Conservation (phyloP, 495 filamentous ascomycete genomes). For the Tuber umbilicatum region DNA sequence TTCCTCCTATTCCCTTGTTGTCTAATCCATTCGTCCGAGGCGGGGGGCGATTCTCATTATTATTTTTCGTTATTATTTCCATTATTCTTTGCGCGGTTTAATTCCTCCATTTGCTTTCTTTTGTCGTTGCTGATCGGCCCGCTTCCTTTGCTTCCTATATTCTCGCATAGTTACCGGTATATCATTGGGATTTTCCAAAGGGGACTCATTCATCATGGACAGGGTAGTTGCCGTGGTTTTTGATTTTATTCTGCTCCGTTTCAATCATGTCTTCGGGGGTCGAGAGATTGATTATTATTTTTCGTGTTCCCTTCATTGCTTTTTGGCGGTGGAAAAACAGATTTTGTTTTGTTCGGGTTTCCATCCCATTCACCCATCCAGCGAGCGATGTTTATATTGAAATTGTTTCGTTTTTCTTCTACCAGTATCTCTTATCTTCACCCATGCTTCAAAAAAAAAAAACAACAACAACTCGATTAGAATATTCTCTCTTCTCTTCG, state of each 20-base stretch:
- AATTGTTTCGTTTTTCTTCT: conserved; percentile 4
- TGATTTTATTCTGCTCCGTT: conserved; percentile 7
- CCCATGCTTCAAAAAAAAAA: not conserved
- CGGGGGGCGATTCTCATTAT: conserved; percentile 8
- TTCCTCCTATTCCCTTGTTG: not conserved
- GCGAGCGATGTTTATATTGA: conserved; percentile 33
- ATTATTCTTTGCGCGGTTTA: conserved; percentile 8
- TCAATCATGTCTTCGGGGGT: not conserved
- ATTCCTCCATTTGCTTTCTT: not conserved
- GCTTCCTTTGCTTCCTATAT: not conserved
- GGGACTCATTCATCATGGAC: not conserved
- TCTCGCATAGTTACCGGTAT: not conserved
- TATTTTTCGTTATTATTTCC: not conserved
- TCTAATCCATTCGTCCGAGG: not conserved
- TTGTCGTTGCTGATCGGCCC: not conserved
- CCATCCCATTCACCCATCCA: conserved; percentile 6
- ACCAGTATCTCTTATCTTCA: not conserved
- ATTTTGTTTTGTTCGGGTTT: not conserved
- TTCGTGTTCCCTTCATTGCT: conserved; percentile 7
- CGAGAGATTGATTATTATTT: not conserved
- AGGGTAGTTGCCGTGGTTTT: not conserved
- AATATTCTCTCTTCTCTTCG: not conserved
- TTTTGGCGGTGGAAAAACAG: conserved; percentile 13
- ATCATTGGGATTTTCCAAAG: not conserved
- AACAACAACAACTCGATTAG: not conserved